Evolutionary conservation across 371 early-diverging fungal species (phyloP).

Genomic region (Umbelopsis sp.): DNA sequence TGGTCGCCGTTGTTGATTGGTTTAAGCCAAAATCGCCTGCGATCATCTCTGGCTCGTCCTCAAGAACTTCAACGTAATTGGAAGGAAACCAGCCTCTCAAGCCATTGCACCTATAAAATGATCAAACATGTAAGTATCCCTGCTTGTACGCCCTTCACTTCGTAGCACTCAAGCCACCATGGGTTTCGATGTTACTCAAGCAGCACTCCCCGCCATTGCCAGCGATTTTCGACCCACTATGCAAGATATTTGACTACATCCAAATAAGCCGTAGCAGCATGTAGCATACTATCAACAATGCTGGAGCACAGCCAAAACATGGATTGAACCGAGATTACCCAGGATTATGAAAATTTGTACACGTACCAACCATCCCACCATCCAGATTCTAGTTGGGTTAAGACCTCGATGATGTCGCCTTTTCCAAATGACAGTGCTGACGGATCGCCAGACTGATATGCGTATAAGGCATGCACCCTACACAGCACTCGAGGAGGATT

Average conservation of each 20-base stretch:
- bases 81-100: conserved; percentile 89
- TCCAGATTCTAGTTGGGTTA: conserved; percentile 81
- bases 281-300: neutral
- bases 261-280: neutral
- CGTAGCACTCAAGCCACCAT: conserved; percentile 17
- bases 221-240: neutral
- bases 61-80: conserved; percentile 67
- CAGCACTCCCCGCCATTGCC: neutral
- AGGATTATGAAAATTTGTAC: neutral
- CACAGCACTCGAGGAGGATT: conserved; percentile 24
- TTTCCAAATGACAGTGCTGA: conserved; percentile 76
- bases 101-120: conserved; percentile 50
- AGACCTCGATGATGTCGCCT: conserved; percentile 83
- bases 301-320: neutral
- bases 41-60: conserved; percentile 40
- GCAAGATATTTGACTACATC: neutral
- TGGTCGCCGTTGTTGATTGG: conserved; percentile 28
- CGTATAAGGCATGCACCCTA: conserved; percentile 81
- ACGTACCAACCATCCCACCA: conserved; percentile 88
- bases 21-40: conserved; percentile 19
- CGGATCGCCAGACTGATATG: conserved; percentile 73
- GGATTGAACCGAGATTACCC: neutral
- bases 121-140: neutral
- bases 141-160: conserved; percentile 1
- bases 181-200: neutral